A percentile compares a stretch with the other conserved stretches of the same genome.
These are phyloP conservation scores for Quercus tomentella DNA, from an alignment of 331 rosid species.

Conservation along the genomic window DNA sequence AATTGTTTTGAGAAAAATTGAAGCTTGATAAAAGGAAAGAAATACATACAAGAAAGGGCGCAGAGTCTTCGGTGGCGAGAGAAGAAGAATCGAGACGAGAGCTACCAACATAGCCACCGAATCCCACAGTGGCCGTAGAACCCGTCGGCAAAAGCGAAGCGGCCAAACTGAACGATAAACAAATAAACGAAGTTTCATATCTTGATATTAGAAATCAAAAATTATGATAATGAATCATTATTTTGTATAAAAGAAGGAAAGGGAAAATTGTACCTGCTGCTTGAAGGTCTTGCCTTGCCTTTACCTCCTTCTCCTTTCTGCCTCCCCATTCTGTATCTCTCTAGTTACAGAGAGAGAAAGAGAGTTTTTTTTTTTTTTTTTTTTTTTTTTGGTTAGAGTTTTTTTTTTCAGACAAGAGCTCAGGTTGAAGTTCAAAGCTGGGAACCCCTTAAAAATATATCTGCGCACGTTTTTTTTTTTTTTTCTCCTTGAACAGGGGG, in stretches of 20 bases:
- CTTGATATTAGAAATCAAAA: not conserved
- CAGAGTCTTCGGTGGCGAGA: conserved; percentile 52
- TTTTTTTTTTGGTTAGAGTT: not conserved
- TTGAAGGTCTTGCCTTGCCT: conserved; percentile 82
- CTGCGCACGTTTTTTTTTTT: too few species aligned
- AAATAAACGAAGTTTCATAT: not conserved
- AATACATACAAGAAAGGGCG: conserved; percentile 42
- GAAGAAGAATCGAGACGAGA: conserved; percentile 74
- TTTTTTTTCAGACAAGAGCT: not conserved
- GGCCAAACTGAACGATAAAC: conserved; percentile 48
- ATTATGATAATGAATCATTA: not conserved
- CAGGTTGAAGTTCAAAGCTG: not conserved
- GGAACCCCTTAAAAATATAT: not conserved
- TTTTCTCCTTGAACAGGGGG: rapidly evolving
- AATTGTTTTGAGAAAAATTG: not conserved
- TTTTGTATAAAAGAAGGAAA: too few species aligned
- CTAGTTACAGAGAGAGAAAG: not conserved
- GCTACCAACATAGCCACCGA: conserved; percentile 92
- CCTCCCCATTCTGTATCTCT: conserved; percentile 45
- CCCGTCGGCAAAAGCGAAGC: conserved; percentile 81
- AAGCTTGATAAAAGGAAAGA: not conserved
- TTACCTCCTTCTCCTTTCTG: conserved; percentile 84
- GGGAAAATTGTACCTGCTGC: conserved; percentile 63
- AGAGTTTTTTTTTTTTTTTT: not conserved
- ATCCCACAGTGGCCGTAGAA: conserved; percentile 63